phyloP scores from a whole-genome alignment of 2,329 filamentous ascomycete species.

The Annulohypoxylon truncatum region DNA sequence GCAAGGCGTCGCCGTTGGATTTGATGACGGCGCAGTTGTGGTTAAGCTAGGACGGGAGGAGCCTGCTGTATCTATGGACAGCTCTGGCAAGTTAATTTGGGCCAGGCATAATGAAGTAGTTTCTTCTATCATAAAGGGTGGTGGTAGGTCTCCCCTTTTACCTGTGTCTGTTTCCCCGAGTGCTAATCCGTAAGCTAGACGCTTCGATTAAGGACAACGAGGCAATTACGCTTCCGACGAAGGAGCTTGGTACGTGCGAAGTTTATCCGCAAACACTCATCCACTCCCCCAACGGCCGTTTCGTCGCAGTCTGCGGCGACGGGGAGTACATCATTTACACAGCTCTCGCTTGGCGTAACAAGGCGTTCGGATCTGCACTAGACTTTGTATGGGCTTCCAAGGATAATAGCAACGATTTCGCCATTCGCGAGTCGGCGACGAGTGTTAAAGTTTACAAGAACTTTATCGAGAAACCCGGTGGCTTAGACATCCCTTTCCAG shows the following conservation, averaged over 20 bases:
- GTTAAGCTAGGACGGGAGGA: constrained; percentile 98
- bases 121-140: constrained; percentile 93
- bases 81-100: constrained; percentile 95
- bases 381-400: constrained; percentile 98
- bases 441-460: constrained; percentile 98
- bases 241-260: constrained; percentile 95
- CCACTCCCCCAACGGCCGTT: constrained; percentile 95
- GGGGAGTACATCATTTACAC: constrained; percentile 99
- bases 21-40: constrained; percentile 97
- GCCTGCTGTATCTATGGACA: constrained; percentile 97
- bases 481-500: constrained; percentile 93
- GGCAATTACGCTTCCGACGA: constrained; percentile 86
- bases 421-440: constrained; percentile 92
- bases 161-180: not conserved
- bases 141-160: constrained; percentile 59
- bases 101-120: constrained; percentile 95
- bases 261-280: constrained; percentile 94
- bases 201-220: constrained; percentile 86
- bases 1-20: constrained; percentile 94
- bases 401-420: constrained; percentile 98
- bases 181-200: constrained; percentile 64
- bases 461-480: constrained; percentile 90
- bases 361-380: constrained; percentile 93
- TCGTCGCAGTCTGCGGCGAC: constrained; percentile 85
- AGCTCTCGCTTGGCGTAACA: constrained; percentile 94